phyloP scores from a whole-genome alignment of 2,329 filamentous ascomycete genomes.

The Microdochium paspali region DNA sequence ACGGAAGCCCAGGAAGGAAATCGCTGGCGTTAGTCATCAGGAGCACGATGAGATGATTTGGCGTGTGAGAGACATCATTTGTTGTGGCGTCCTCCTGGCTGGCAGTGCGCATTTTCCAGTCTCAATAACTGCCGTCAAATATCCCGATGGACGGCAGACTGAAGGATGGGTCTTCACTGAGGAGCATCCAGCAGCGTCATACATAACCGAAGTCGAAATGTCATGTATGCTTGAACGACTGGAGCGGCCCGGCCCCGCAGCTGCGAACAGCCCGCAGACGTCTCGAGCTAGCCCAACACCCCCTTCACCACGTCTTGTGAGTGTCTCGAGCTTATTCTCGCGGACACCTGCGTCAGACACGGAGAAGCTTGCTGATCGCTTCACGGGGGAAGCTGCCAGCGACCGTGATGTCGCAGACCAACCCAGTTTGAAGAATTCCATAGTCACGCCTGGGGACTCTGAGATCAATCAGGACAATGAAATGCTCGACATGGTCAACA shows the following conservation, averaged over 20 bases:
- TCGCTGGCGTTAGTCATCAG: conserved; percentile 19
- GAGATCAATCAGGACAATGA: conserved; percentile 24
- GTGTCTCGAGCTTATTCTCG: background rate
- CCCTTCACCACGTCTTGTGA: background rate
- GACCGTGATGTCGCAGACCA: conserved; percentile 7
- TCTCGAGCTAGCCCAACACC: conserved; percentile 1
- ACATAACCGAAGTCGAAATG: conserved; percentile 11
- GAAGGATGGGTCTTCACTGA: conserved; percentile 17
- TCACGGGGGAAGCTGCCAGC: conserved; percentile 1
- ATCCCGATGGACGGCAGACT: conserved; percentile 7
- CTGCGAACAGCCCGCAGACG: conserved; percentile 2
- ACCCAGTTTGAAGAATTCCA: background rate
- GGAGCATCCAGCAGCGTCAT: conserved; percentile 5
- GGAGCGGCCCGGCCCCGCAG: conserved; percentile 7
- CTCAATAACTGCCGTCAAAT: conserved; percentile 8
- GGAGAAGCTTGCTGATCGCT: too few species aligned
- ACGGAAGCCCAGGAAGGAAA: conserved; percentile 28
- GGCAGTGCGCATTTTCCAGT: conserved; percentile 30
- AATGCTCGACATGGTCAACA: conserved; percentile 31
- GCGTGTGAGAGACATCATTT: conserved; percentile 37
- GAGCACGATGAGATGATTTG: conserved; percentile 29
- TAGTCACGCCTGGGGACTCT: conserved; percentile 4
- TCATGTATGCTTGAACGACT: conserved; percentile 13
- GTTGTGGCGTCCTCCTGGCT: conserved; percentile 37
- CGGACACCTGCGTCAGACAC: background rate